Evolutionary conservation across 176 grass and related monocot genomes (phyloP).

Genomic region (Paspalum notatum): DNA sequence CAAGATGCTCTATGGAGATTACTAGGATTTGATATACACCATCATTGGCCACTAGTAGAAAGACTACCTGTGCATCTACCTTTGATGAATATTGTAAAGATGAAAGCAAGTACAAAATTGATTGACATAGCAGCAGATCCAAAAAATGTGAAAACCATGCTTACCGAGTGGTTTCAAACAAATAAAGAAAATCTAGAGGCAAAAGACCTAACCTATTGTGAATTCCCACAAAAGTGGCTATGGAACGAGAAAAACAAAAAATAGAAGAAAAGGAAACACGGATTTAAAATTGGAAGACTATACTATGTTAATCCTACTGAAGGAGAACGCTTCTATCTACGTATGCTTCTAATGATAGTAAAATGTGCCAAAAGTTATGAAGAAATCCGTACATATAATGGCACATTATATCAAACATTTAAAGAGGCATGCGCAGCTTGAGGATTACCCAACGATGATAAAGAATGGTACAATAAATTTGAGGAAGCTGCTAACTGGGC

Average conservation of each 20-base stretch:
- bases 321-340: background rate
- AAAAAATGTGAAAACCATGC: too few relatives aligned
- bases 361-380: background rate
- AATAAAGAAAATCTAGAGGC: too few relatives aligned
- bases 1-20: too few relatives aligned
- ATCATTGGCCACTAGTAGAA: too few relatives aligned
- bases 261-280: background rate
- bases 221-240: background rate
- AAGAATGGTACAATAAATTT: background rate
- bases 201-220: too few relatives aligned
- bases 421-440: background rate
- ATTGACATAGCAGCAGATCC: too few relatives aligned
- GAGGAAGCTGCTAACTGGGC: background rate
- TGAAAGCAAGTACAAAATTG: too few relatives aligned
- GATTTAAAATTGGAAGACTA: background rate
- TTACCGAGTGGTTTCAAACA: too few relatives aligned
- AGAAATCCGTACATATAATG: background rate
- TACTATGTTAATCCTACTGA: background rate
- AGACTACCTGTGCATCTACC: too few relatives aligned
- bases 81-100: too few relatives aligned
- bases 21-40: too few relatives aligned
- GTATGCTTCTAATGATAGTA: background rate
- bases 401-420: background rate
- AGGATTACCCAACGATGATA: background rate
- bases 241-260: background rate